These are phyloP conservation scores for Xylaria scruposa DNA, from an alignment of 495 filamentous ascomycete genomes.

Conservation along the genomic window DNA sequence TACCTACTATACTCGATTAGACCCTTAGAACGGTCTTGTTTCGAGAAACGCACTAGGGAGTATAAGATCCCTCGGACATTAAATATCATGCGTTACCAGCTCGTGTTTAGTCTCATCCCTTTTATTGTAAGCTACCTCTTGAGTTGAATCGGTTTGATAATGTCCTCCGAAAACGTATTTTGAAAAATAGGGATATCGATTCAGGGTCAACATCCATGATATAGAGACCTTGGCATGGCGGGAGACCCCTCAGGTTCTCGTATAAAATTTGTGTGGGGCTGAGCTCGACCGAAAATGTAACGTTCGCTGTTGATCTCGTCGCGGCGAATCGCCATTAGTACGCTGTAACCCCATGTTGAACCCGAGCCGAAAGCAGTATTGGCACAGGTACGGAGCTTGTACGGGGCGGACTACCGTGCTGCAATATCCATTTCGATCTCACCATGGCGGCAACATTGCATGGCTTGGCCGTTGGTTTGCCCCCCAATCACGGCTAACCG, in stretches of 20 bases:
- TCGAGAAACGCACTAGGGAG: neutral
- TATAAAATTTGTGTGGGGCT: slow-evolving; percentile 21
- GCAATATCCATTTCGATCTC: slow-evolving; percentile 11
- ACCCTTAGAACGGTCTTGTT: neutral
- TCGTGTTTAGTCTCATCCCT: neutral
- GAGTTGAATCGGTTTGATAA: neutral
- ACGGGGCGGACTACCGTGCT: slow-evolving; percentile 3
- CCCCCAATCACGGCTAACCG: slow-evolving; percentile 9
- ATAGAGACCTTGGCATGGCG: slow-evolving; percentile 9
- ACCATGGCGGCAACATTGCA: slow-evolving; percentile 10
- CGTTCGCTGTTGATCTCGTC: slow-evolving; percentile 21
- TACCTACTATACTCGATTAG: neutral
- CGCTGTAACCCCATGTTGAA: slow-evolving; percentile 19
- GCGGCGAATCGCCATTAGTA: neutral
- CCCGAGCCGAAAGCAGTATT: slow-evolving; percentile 18
- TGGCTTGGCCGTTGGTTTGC: slow-evolving; percentile 9
- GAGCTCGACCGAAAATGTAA: slow-evolving; percentile 7
- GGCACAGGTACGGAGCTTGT: slow-evolving; percentile 18
- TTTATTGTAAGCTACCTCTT: neutral
- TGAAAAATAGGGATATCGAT: neutral
- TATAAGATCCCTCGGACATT: neutral
- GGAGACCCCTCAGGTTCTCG: slow-evolving; percentile 22
- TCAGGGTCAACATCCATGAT: slow-evolving; percentile 4
- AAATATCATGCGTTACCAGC: neutral
- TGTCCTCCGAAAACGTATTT: no score